Base-by-base conservation (phyloP, 371 early-diverging fungal species). In the Rhizopus arrhizus region DNA sequence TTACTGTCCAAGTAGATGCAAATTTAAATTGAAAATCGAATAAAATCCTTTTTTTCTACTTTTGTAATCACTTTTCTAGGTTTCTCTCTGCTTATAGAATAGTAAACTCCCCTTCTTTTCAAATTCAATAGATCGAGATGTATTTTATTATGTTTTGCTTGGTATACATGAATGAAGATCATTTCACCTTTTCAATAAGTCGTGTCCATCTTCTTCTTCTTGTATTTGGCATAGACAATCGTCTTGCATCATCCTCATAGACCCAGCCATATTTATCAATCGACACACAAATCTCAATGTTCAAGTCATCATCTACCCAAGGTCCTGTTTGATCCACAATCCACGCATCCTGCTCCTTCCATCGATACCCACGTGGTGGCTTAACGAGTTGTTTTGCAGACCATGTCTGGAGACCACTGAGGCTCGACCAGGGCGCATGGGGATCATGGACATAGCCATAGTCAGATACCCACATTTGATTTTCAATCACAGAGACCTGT, bases 221-320 rank as follows among this genome's bases (percentile, higher is more conserved):
- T 34, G 70, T 29, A 31, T 61, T 48, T 41, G 69, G 55, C 16
- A 34, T 41, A 11, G 58, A 58, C 1, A 66, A 45, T 3, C 48
- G 62, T 71, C 65, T 61, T 15, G 60, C 34, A 34, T 67, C 49
- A 46, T 73, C 71, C 9, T 56, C 61, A 35, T 73, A 73, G 11
- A 70, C 51, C 74, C 74, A 73, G 10, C 74, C 74, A 28, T 62
- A 62, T 11, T 70, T 65, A 48, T 67, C 71, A 7, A 71, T 62
- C 22, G 40, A 53, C 7, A 67, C 62, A 36, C 40, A 22, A 38
- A 53, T 35, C 31, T 60, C 59, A 7, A 58, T 59, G 22, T 57
- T 53, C 6, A 69, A 40, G 45, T 56, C 45, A 10, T 56, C 47
- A 42, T 71, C 68, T 16, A 68, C 38, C 72, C 72, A 71, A 5